Base-by-base conservation (phyloP, 495 filamentous ascomycete genomes). In the Paragyromitra xinjiangensis region DNA sequence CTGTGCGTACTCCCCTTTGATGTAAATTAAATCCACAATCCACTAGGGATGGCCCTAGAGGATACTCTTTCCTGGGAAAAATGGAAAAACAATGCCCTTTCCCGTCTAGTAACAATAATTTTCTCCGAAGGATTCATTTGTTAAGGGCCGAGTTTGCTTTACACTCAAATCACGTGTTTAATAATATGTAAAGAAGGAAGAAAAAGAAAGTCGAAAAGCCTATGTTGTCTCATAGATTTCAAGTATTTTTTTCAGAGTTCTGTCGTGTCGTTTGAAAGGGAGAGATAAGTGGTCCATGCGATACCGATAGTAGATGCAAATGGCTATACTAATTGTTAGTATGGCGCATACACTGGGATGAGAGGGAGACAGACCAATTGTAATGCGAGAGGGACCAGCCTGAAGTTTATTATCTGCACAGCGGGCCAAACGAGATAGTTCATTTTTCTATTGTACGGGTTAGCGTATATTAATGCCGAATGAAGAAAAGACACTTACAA, bases 211-310 rank as follows among this genome's bases (percentile, higher is more conserved):
- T 42, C 29, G 19, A 61, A 9, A 9, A 34, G 29, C 29, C 3
- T 34, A 11, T 4, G 1, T 61, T 12, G 16, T 51, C 9, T 53
- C 48, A 5, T 19, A 22, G 7, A 26, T 24, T 34, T 24, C 12
- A 59, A n/a, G 29, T 37, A 16, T 70, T 40, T 4, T 4, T 34
- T 16, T 75, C 66, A 73, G 34, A 61, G 61, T 29, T 97, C 91
- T 64, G 95, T 94, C 0, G 94, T 85, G 34, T 94, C 92, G 83
- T 98, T 99, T 68, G 93, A 95, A 4, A 99, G 88, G 0, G 94
- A 98, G 34, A 99, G 89, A 83, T 98, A 99, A 26, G 94, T 94
- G n/a, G 96, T 99, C 96, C 96, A 99, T 59, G 94, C 94, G 78
- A 99, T 98, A 87, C 96, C 96, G 69, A 99, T 85, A 34, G 92